Base-by-base conservation (phyloP, 176 grass and related monocot species). In the Thinopyrum elongatum region DNA sequence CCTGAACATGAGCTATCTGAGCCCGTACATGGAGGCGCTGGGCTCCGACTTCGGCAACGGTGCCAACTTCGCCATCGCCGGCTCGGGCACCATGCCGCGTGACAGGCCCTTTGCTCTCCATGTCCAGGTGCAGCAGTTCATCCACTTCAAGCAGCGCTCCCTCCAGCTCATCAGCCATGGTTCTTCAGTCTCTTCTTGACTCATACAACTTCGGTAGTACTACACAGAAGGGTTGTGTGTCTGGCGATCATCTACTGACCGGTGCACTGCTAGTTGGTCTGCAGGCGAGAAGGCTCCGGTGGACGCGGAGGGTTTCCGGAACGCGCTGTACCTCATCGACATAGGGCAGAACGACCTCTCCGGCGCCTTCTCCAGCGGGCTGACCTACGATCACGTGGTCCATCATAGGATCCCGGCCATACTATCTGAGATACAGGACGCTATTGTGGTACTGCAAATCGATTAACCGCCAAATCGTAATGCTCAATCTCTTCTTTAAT, bases 261-360 rank as follows among this genome's bases (percentile, higher is more conserved):
- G 30, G 15, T 14, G 1, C 2, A 38, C 0, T 42, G 28, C 15
- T 77, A 6, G 74, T 4, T 35, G 33, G 1, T 35, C 12, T 26
- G 44, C 42, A 86, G 87, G 87, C 14, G 85, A 41, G 6, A 36
- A 2, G 16, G 64, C 21, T 1, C 76, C 81, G 5, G 41, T 92
- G 10, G 79, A 86, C 62, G 85, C 63, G 9, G 86, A 58, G 0
- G 93, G 86, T 9, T 95, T 95, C 76, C 64, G 72, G 12, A 90
- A 89, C 65, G 93, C 90, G 23, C 62, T 95, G 3, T 92, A 95
- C 63, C 34, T 89, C 39, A 70, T 95, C 53, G 93, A 95, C 90
- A 95, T 95, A 17, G 93, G 93, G 12, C 93, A 95, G 88, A 95
- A 92, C 77, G 90, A 95, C 59, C 86, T 95, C 3, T 38, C 83